Conservation (phyloP, 805 yeast genomes). For the Cyberlindnera subsufficiens region DNA sequence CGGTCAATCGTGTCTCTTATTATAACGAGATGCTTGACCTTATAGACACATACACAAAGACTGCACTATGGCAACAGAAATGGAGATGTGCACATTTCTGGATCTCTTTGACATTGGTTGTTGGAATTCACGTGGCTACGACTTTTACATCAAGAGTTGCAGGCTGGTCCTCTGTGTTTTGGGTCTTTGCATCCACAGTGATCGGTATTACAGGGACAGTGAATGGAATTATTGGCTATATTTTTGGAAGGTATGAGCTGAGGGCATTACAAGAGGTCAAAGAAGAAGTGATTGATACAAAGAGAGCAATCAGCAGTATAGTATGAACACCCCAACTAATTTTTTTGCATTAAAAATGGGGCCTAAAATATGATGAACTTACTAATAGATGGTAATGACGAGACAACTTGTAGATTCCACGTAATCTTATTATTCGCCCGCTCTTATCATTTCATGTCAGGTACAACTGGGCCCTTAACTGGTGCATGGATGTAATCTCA, state of each 20-base stretch:
- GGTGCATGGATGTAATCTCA: too few relatives aligned
- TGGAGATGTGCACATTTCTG: slow-evolving; percentile 67
- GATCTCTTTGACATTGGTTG: slow-evolving; percentile 42
- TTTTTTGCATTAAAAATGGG: not conserved
- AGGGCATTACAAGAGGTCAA: slow-evolving; percentile 75
- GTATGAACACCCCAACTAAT: not conserved
- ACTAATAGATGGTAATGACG: not conserved
- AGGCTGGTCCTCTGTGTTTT: slow-evolving; percentile 63
- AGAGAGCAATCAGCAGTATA: not conserved
- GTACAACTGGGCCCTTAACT: too few relatives aligned
- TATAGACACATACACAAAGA: slow-evolving; percentile 43
- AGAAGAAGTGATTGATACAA: slow-evolving; percentile 49
- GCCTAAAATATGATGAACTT: not conserved
- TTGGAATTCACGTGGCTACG: slow-evolving; percentile 50
- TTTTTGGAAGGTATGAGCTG: slow-evolving; percentile 77
- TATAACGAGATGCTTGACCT: slow-evolving; percentile 46
- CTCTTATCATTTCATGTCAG: too few relatives aligned
- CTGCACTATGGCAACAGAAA: slow-evolving; percentile 50
- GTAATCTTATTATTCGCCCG: too few relatives aligned
- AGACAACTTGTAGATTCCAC: not conserved
- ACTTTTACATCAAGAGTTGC: slow-evolving; percentile 51
- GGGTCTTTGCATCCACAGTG: slow-evolving; percentile 49
- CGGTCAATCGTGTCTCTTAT: slow-evolving; percentile 9
- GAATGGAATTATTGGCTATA: slow-evolving; percentile 70
- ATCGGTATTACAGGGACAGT: slow-evolving; percentile 61